Conservation (phyloP, 805 yeast species). For the Myxozyma kluyveri region DNA sequence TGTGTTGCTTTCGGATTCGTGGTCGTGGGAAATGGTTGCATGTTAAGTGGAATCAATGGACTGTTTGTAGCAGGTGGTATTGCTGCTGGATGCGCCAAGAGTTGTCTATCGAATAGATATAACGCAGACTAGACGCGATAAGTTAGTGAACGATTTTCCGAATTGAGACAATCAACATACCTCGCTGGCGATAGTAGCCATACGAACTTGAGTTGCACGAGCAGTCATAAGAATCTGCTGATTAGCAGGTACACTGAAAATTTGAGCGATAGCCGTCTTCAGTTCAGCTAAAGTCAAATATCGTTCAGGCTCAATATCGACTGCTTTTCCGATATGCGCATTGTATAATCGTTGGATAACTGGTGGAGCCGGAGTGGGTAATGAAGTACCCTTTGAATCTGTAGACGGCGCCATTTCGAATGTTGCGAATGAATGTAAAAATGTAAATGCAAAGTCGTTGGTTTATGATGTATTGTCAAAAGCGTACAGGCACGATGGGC, state of each 20-base stretch:
- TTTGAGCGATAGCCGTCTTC: conserved; percentile 18
- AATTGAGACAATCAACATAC: conserved; percentile 3
- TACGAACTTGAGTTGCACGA: conserved; percentile 27
- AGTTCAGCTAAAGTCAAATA: conserved; percentile 22
- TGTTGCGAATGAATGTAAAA: too few relatives aligned
- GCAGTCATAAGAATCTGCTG: conserved; percentile 30
- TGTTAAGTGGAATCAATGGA: conserved; percentile 26
- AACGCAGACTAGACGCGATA: conserved; percentile 20
- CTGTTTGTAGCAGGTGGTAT: conserved; percentile 21
- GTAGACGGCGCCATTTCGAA: too few relatives aligned
- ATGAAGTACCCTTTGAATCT: too few relatives aligned
- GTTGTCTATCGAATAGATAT: conserved; percentile 21
- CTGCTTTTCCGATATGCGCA: conserved; percentile 26
- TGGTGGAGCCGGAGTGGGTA: too few relatives aligned
- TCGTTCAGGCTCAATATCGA: conserved; percentile 17
- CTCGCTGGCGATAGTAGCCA: conserved; percentile 22
- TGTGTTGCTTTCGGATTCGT: conserved; percentile 20
- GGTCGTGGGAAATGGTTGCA: conserved; percentile 25
- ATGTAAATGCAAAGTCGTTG: too few relatives aligned
- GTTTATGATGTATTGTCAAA: too few relatives aligned
- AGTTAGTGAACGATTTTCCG: background rate
- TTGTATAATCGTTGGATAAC: conserved; percentile 22
- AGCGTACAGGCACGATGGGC: too few relatives aligned
- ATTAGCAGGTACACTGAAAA: conserved; percentile 11
- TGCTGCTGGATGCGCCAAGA: conserved; percentile 24